Evolutionary conservation across 371 early-diverging fungal species (phyloP).

Genomic region (Mucor mucedo): DNA sequence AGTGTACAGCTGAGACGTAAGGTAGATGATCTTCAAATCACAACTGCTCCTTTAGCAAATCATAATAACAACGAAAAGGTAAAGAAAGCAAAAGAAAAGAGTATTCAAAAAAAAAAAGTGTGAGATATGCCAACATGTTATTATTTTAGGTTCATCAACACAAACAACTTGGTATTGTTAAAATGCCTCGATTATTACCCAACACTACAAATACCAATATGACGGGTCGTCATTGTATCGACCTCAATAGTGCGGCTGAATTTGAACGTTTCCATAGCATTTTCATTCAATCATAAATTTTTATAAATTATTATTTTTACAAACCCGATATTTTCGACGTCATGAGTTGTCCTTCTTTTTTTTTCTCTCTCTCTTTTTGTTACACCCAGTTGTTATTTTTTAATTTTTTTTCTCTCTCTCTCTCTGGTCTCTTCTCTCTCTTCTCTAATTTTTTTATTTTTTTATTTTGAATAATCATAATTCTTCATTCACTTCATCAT

Average conservation of each 20-base stretch:
- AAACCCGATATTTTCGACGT: slow-evolving; percentile 24
- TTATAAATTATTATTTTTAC: not conserved
- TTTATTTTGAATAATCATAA: not conserved
- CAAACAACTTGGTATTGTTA: slow-evolving; percentile 21
- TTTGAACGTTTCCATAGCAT: slow-evolving; percentile 45
- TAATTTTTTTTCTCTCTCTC: slow-evolving; percentile 14
- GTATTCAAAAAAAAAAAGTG: too few species aligned
- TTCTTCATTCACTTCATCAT: not conserved
- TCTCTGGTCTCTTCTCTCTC: slow-evolving; percentile 6
- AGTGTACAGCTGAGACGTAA: slow-evolving; percentile 62
- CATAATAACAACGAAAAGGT: slow-evolving; percentile 20
- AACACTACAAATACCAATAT: slow-evolving; percentile 4
- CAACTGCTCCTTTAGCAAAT: slow-evolving; percentile 1
- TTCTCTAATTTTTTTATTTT: slow-evolving; percentile 1
- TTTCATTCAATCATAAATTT: slow-evolving; percentile 38
- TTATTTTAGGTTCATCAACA: not conserved
- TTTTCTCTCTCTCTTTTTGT: slow-evolving; percentile 1
- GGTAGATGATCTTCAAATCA: slow-evolving; percentile 30
- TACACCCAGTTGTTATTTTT: not conserved
- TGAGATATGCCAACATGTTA: too few species aligned
- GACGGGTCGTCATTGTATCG: slow-evolving; percentile 25
- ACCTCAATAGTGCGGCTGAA: slow-evolving; percentile 37
- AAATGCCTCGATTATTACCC: slow-evolving; percentile 13
- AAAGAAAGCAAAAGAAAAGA: not conserved
- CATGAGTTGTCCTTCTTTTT: slow-evolving; percentile 17